Evolutionary conservation across 2,329 filamentous ascomycete species (phyloP), one percentile per base, ranked within the genome.

Genomic region (Botrytis galanthina): DNA sequence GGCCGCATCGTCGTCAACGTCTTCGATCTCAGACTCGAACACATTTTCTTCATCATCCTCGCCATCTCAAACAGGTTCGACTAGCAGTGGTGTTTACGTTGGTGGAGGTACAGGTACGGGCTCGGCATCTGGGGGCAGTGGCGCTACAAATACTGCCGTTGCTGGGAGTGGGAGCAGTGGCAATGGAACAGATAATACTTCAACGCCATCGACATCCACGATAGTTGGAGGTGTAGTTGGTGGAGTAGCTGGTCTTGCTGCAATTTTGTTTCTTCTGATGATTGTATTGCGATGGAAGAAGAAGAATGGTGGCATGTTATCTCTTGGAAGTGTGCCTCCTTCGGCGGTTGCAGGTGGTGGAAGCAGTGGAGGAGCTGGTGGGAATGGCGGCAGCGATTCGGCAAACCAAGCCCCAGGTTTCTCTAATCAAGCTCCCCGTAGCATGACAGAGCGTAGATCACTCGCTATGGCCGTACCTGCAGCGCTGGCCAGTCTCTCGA

Each of bases 271-370:
- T 7, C 79, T 90, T 32, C 80, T 88, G 9, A 80, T 91, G 73
- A 82, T 87, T 74, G 77, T 86, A n/a, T 78, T 91, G 22, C 76
- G 84, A 76, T 88, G 87, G 83, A 89, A 85, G 83, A 90, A 86
- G 78, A 84, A 84, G 73, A 77, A 80, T 48, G 81, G 83, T 10
- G 83, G 82, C 62, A 81, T 84, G 76, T 78, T 82, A 68, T 78
- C 83, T n/a, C 81, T 87, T 46, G 81, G 86, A 3, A 83, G 82
- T 51, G 60, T 60, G 35, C 60, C 71, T 26, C 51, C 69, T 70
- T 54, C 66, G 26, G 66, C 72, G 20, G 84, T 44, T n/a, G 39
- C 85, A 22, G 82, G 83, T 61, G 79, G 80, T 39, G 72, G 68
- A 44, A 82, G 83, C 57, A 78, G 80, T 54, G 69, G 68, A 20